Evolutionary conservation across 2,329 filamentous ascomycete species (phyloP), one percentile per base, ranked within the genome.

Genomic region (Lasiodiplodia gonubiensis): DNA sequence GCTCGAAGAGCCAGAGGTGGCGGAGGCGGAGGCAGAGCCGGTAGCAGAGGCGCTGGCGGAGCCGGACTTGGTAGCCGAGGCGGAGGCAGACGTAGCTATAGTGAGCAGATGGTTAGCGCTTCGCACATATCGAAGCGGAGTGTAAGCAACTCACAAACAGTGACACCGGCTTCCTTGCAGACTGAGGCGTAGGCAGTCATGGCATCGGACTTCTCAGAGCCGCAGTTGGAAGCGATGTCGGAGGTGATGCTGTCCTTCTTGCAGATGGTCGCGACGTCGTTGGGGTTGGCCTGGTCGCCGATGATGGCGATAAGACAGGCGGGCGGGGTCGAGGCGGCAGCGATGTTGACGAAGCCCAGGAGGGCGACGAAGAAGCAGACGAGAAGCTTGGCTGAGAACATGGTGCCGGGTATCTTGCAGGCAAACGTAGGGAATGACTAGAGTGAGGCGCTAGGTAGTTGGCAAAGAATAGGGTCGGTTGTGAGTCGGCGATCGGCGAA

Each of bases 291-390:
- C 39, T 52, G 23, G 10, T 8, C 42, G 35, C 60, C 66, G 37
- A 70, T 60, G 49, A 68, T 65, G 64, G 33, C 61, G 21, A 70
- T 61, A 16, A 70, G 64, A 60, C 69, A 70, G 27, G 69, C 69
- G 16, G 69, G 69, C 14, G 68, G 68, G 12, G 65, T 69, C n/a
- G 68, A 68, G n/a, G 37, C 49, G 52, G 64, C 53, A n/a, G 33
- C 65, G 46, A 69, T 33, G 42, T 70, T 63, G 53, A 55, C 65
- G 42, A 70, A 51, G 54, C 59, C 68, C 37, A 69, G n/a, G 65
- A 70, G 66, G 30, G 68, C 65, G 52, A 70, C 33, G 42, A 70
- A 25, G 46, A 70, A 30, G n/a, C 37, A 35, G 30, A 30, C 12
- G 65, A 68, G 48, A 18, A 68, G 39, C 42, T 70, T 69, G 59